Evolutionary conservation across 1,284 basidiomycete genomes (phyloP), one percentile per base, ranked within the genome.

Genomic region (Cryptococcus sp.): DNA sequence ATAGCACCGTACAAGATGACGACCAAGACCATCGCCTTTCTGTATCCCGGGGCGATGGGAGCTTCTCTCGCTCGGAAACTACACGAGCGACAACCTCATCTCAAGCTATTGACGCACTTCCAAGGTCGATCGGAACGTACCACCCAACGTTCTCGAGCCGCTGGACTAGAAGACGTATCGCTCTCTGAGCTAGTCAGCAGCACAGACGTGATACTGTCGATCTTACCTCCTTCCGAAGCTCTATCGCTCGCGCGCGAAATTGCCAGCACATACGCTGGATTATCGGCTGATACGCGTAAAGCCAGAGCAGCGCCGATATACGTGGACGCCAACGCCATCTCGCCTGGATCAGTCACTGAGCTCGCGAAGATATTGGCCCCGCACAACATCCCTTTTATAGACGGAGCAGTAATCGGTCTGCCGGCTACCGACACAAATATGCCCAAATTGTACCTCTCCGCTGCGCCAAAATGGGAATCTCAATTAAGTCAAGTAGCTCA

Each of bases 31-130:
- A 53, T 65, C 50, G 58, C 54, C 20, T 46, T 65, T 26, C 64
- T 65, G 19, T 65, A 63, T 54, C 64, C 64, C 2, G 64, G 64
- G 15, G 56, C 61, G 3, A 65, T 65, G 64, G 64, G 64, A 17
- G 52, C 64, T 7, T 57, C 61, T 26, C 58, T 65, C 34, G 64
- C 64, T 3, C 39, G 29, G 1, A 38, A 52, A 8, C 64, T 65
- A 13, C 48, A 52, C 46, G n/a, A n/a, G 16, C 61, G 54, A 11
- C 50, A 55, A 6, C 64, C 64, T 1, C 44, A 55, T 16, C 49
- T 55, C 47, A 41, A 41, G 7, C 57, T 63, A 6, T 47, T 65
- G 44, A 63, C 64, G 15, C 52, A 46, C 23, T 22, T 63, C 20
- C 22, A 46, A 3, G 37, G 38, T 29, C 61, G 64, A 16, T 63